These are phyloP conservation scores for Podila verticillata DNA, from an alignment of 192 early-diverging fungal genomes.

Conservation along the genomic window DNA sequence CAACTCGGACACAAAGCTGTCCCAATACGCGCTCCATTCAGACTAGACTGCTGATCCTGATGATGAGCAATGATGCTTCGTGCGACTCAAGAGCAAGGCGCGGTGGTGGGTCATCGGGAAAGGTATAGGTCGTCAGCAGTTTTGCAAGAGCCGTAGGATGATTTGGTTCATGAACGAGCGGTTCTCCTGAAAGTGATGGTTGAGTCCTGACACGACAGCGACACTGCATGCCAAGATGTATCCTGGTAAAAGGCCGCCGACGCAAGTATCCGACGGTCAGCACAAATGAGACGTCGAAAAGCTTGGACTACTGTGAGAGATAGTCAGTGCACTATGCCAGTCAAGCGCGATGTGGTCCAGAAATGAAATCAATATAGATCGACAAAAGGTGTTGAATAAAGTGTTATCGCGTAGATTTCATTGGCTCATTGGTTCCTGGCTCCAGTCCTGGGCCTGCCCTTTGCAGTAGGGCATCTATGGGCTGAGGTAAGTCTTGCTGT, in stretches of 20 bases:
- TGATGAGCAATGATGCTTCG: not conserved
- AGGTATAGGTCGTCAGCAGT: conserved; percentile 4
- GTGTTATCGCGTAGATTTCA: not conserved
- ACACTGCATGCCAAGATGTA: not conserved
- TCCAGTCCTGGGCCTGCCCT: conserved; percentile 26
- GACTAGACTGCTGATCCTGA: not conserved
- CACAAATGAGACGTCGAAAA: conserved; percentile 39
- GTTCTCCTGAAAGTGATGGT: conserved; percentile 28
- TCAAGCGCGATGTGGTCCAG: conserved; percentile 36
- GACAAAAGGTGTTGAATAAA: conserved; percentile 33
- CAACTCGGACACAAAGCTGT: conserved; percentile 25
- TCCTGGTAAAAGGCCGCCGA: not conserved
- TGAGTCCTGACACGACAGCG: conserved; percentile 18
- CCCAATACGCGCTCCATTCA: conserved; percentile 12
- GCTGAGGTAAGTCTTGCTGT: not conserved
- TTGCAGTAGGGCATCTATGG: not conserved
- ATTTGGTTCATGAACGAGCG: conserved; percentile 39
- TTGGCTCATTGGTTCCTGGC: conserved; percentile 2
- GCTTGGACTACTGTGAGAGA: conserved; percentile 7
- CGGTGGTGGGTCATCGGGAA: conserved; percentile 17
- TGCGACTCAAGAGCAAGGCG: not conserved
- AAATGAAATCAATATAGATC: conserved; percentile 32
- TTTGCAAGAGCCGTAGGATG: conserved; percentile 23
- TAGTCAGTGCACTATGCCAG: conserved; percentile 33
- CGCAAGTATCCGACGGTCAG: not conserved